These are phyloP conservation scores for Prosopis cineraria DNA, from an alignment of 306 rosid species.

Conservation along the genomic window DNA sequence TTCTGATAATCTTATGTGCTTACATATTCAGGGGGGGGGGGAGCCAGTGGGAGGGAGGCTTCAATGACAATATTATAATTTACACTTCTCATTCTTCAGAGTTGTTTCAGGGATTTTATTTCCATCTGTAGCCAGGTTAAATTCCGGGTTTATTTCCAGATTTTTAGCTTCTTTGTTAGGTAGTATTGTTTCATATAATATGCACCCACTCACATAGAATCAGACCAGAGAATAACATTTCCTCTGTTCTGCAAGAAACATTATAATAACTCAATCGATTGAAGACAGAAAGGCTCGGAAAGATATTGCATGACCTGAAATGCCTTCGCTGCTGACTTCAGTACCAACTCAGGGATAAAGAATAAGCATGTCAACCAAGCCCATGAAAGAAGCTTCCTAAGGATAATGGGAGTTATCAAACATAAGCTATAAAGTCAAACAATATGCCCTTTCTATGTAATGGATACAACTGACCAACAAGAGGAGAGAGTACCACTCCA, in stretches of 20 bases:
- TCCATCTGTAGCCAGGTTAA: too few relatives aligned
- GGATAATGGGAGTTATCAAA: conserved; percentile 39
- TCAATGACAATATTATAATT: neutral
- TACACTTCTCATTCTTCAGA: too few relatives aligned
- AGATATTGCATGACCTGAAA: conserved; percentile 60
- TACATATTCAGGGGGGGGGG: neutral
- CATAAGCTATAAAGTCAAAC: conserved; percentile 30
- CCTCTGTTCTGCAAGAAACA: neutral
- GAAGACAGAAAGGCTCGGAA: neutral
- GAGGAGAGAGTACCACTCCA: conserved; percentile 75
- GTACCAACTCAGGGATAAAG: conserved; percentile 79
- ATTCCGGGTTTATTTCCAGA: too few relatives aligned
- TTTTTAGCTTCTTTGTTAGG: too few relatives aligned
- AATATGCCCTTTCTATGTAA: conserved; percentile 29
- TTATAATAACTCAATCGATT: conserved; percentile 10
- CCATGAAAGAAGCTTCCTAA: conserved; percentile 97
- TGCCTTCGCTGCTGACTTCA: conserved; percentile 75
- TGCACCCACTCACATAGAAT: too few relatives aligned
- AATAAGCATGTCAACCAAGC: conserved; percentile 96
- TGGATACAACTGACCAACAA: conserved; percentile 31
- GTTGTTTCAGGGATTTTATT: too few relatives aligned
- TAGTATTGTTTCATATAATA: too few relatives aligned
- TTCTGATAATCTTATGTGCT: neutral
- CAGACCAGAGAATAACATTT: too few relatives aligned
- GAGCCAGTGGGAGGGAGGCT: neutral